Evolutionary conservation across 495 filamentous ascomycete species (phyloP), one percentile per base, ranked within the genome.

Genomic region (Aspergillus steynii): DNA sequence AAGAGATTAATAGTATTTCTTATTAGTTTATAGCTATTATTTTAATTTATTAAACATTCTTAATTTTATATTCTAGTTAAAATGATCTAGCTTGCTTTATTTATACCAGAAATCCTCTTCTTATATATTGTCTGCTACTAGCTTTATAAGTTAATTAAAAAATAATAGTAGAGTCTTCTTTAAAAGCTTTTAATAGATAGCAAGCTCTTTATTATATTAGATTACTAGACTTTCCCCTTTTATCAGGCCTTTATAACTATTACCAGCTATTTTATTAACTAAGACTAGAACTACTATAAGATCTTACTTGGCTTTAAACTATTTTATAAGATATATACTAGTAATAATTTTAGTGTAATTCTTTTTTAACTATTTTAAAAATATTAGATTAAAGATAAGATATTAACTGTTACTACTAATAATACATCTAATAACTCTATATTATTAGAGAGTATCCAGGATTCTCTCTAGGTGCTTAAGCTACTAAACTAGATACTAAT

Each of bases 261-360:
- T 2, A 68, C 59, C 3, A 50, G 65, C 48, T 71, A 68, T 48
- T 70, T 67, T 25, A 37, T 70, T 29, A 37, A 70, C 53, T 0
- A 29, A 0, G 57, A 67, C 20, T 70, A 32, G 67, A 56, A 59
- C 15, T 71, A 71, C 28, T 54, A 25, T 10, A 56, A 67, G 62
- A 14, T 66, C 3, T 48, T 71, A 7, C 63, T 71, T 64, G 50
- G 64, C 1, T 71, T 71, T 59, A 42, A 71, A 26, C 62, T 32
- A 10, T 14, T 68, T 42, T 29, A 57, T 61, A 31, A 58, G 2
- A 2, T 14, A 10, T 29, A 70, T 61, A 55, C 60, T 45, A 29
- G 55, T 27, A 14, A 8, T 3, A 50, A 26, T 27, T n/a, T 50
- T 2, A 20, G 48, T 27, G 1, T 2, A 9, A 14, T 27, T 50